Conservation (phyloP, 2,329 filamentous ascomycete genomes). For the Capronia americana region DNA sequence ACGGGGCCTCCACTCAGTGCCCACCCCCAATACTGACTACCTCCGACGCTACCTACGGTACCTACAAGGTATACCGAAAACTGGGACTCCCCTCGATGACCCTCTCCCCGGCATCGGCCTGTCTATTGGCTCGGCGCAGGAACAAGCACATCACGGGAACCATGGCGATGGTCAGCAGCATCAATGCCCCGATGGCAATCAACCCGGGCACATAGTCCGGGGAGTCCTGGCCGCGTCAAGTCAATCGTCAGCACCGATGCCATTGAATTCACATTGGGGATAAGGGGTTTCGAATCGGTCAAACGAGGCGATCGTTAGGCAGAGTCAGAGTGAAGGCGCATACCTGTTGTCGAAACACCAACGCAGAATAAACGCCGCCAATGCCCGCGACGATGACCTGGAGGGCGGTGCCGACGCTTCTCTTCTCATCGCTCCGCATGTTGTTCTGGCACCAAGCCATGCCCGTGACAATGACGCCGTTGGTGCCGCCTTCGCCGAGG, state of each 20-base stretch:
- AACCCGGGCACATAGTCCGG: slow-evolving; percentile 7
- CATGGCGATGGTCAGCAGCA: neutral
- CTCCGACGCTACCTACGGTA: neutral
- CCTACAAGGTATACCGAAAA: neutral
- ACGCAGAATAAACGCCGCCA: slow-evolving; percentile 1
- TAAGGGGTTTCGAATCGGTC: too few relatives aligned
- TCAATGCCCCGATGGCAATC: neutral
- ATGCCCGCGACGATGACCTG: neutral
- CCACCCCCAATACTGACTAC: too few relatives aligned
- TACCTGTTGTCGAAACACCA: slow-evolving; percentile 15
- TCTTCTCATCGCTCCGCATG: slow-evolving; percentile 4
- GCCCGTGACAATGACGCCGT: slow-evolving; percentile 1
- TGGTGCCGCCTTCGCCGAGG: neutral
- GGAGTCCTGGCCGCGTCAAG: neutral
- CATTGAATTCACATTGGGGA: too few relatives aligned
- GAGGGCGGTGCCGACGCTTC: slow-evolving; percentile 5
- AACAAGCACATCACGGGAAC: neutral
- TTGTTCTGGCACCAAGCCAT: slow-evolving; percentile 13
- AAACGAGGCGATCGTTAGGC: neutral
- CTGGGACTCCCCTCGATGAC: neutral
- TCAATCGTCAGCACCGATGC: neutral
- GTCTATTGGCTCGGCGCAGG: neutral
- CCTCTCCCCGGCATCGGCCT: neutral
- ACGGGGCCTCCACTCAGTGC: too few relatives aligned
- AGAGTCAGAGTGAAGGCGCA: neutral